phyloP scores from a whole-genome alignment of 495 filamentous ascomycete species.

The Podospora australis region DNA sequence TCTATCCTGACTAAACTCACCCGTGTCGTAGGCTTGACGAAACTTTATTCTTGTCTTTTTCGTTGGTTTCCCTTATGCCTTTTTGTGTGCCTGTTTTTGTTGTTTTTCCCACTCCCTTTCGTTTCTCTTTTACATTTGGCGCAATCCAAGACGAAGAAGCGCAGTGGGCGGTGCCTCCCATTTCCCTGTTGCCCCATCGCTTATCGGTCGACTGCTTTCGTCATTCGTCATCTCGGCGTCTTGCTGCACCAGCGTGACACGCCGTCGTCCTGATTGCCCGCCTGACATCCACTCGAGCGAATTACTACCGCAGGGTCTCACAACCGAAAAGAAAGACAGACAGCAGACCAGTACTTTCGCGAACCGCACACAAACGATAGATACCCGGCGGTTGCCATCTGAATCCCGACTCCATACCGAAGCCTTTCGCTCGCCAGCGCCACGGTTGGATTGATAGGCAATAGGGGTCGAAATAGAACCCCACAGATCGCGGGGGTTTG shows the following conservation, averaged over 20 bases:
- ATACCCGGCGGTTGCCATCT: too few species aligned
- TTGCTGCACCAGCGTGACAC: slow-evolving; percentile 3
- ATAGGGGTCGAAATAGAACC: too few species aligned
- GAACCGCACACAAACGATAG: too few species aligned
- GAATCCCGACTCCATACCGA: too few species aligned
- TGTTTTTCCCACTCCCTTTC: neutral
- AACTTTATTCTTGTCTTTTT: neutral
- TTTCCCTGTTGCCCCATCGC: neutral
- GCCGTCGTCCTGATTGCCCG: neutral
- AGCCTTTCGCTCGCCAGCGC: too few species aligned
- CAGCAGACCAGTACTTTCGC: too few species aligned
- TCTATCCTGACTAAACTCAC: neutral
- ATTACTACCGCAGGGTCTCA: too few species aligned
- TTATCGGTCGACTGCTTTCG: neutral
- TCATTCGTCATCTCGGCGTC: slow-evolving; percentile 3
- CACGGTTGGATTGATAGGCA: too few species aligned
- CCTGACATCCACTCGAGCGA: too few species aligned
- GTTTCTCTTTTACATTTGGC: neutral
- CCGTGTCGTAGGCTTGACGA: neutral
- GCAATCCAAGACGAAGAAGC: slow-evolving; percentile 5
- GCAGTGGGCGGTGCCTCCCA: slow-evolving; percentile 8
- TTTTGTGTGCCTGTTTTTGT: neutral
- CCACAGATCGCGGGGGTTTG: too few species aligned
- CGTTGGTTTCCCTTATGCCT: neutral
- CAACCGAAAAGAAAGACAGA: too few species aligned